Base-by-base conservation (phyloP, 768 basidiomycete species). In the Chiua virens region DNA sequence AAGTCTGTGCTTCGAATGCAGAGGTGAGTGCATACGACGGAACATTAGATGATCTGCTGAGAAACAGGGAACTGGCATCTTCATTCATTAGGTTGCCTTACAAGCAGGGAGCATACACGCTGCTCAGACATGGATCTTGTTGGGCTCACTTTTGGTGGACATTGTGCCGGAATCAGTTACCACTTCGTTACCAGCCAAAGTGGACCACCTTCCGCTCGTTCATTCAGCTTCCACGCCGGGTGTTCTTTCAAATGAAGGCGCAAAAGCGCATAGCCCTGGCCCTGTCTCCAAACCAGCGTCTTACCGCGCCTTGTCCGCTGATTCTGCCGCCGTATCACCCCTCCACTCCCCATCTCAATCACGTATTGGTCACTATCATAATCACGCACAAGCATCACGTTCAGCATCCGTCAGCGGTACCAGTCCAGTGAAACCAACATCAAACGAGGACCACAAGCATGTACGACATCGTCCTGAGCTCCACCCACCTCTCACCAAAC, bases 121-220 rank as follows among this genome's bases (percentile, higher is more conserved):
- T 4, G 83, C 82, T 1, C 85, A 89, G 57, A 74, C 75, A 3
- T 92, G 90, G 90, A 57, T 81, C 9, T 67, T 92, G 2, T 65
- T 92, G 18, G 77, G 73, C 13, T 80, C 82, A 15, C 74, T 84
- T 4, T 67, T 89, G 18, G 71, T 71, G 0, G 75, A 84, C 45
- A 64, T 81, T 42, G 54, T 77, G 17, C 81, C 79, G 8, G 64
- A 68, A 39, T 65, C 63, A 5, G 54, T 53, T 37, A 65, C 37
- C 40, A 66, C 54, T 50, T 72, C 49, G 52, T 65, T 53, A 42
- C 70, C 47, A 39, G 52, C 54, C 22, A 54, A 47, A n/a, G 18
- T 15, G 20, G 55, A 67, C 0, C 53, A 60, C 49, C 57, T 52
- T 60, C 22, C 64, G 57, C 60, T 77, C 18, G 49, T 63, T 4